Evolutionary conservation across 2,329 filamentous ascomycete species (phyloP).

Genomic region (Colletotrichum simmondsii): DNA sequence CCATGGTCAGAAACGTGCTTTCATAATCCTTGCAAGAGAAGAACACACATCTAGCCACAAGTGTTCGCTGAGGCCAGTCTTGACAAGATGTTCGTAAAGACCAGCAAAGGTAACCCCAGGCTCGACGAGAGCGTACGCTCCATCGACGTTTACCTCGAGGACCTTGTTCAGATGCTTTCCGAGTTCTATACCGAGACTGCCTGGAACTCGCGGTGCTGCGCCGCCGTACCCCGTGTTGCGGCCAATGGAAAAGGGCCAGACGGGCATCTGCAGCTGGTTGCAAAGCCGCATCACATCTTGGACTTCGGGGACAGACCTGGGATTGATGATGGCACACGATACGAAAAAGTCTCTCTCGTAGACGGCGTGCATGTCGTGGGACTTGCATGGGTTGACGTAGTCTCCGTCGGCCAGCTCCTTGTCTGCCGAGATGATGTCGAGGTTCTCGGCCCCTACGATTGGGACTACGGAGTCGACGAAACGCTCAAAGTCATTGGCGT

Average conservation of each 20-base stretch:
- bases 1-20: too few species aligned
- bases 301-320: conserved; percentile 52
- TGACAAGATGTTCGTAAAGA: conserved; percentile 45
- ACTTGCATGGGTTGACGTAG: conserved; percentile 34
- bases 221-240: conserved; percentile 55
- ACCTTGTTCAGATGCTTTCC: conserved; percentile 52
- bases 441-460: conserved; percentile 38
- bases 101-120: conserved; percentile 53
- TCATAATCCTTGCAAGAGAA: too few species aligned
- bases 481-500: conserved; percentile 31
- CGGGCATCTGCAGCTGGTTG: conserved; percentile 47
- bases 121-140: conserved; percentile 51
- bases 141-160: conserved; percentile 49
- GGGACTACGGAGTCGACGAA: conserved; percentile 33
- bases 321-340: conserved; percentile 48
- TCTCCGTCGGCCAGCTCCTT: conserved; percentile 20
- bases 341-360: conserved; percentile 54
- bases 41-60: conserved; percentile 51
- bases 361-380: conserved; percentile 50
- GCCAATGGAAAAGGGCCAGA: conserved; percentile 49
- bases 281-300: conserved; percentile 51
- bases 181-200: conserved; percentile 53
- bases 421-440: conserved; percentile 21
- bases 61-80: conserved; percentile 46
- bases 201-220: conserved; percentile 52